Evolutionary conservation across 768 basidiomycete genomes (phyloP).

Genomic region (Collybiopsis luxurians): DNA sequence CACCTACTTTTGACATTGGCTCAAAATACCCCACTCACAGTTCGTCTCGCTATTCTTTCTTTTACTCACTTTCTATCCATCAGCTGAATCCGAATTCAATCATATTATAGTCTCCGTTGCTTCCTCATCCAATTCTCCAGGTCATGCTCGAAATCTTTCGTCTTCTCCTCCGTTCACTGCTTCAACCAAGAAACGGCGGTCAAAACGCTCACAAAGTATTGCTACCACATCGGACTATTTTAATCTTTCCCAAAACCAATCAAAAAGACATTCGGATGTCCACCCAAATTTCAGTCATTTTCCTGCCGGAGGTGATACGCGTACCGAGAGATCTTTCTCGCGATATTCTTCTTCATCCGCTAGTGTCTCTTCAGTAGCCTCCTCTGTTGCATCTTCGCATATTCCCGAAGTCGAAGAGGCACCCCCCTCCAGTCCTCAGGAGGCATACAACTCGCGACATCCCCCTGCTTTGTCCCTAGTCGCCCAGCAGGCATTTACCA

Average conservation of each 20-base stretch:
- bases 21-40: background rate
- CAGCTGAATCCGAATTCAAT: background rate
- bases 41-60: background rate
- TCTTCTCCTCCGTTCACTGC: background rate
- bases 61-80: too few relatives aligned
- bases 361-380: background rate
- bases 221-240: constrained; percentile 10
- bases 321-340: constrained; percentile 7
- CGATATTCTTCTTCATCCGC: constrained; percentile 7
- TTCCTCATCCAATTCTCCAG: background rate
- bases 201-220: background rate
- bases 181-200: background rate
- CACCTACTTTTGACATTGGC: constrained; percentile 1
- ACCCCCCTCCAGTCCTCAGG: background rate
- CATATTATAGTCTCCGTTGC: background rate
- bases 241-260: constrained; percentile 3
- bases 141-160: background rate
- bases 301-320: constrained; percentile 23
- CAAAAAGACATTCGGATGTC: constrained; percentile 9
- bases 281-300: constrained; percentile 31
- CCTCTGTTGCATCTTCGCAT: background rate
- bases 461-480: constrained; percentile 10
- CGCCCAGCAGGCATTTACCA: constrained; percentile 11
- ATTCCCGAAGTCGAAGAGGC: background rate
- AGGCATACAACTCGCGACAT: constrained; percentile 9